Evolutionary conservation across 352 stramenopile species (phyloP).

Genomic region (Phytopythium boreale): DNA sequence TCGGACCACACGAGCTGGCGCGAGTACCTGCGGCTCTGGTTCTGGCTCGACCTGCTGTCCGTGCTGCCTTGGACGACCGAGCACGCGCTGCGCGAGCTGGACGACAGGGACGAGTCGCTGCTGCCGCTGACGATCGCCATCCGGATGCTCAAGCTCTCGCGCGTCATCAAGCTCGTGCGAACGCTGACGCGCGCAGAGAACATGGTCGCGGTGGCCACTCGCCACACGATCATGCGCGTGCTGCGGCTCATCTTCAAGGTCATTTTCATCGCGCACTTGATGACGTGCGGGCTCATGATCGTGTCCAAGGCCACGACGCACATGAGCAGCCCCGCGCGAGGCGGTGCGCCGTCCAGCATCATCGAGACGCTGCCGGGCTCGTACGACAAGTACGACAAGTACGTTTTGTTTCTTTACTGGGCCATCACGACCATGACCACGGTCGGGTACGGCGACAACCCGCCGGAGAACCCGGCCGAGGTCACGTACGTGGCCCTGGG

Average conservation of each 20-base stretch:
- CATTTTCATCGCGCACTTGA: conserved; percentile 54
- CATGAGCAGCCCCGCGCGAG: background rate
- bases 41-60: conserved; percentile 65
- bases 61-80: conserved; percentile 34
- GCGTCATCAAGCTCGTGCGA: conserved; percentile 85
- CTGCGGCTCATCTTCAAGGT: conserved; percentile 59
- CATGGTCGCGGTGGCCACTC: conserved; percentile 35
- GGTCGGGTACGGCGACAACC: conserved; percentile 68
- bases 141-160: conserved; percentile 80
- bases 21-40: conserved; percentile 68
- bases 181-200: conserved; percentile 50
- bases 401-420: conserved; percentile 78
- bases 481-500: conserved; percentile 50
- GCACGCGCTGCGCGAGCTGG: conserved; percentile 7
- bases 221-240: conserved; percentile 54
- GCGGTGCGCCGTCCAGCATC: conserved; percentile 4
- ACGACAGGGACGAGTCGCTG: conserved; percentile 14
- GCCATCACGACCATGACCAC: conserved; percentile 79
- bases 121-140: conserved; percentile 65
- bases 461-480: conserved; percentile 53
- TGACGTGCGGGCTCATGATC: conserved; percentile 67
- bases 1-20: conserved; percentile 24
- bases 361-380: conserved; percentile 13
- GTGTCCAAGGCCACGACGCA: conserved; percentile 28
- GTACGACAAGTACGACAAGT: conserved; percentile 43